Evolutionary conservation across 1,284 basidiomycete species (phyloP).

Genomic region (Melampsora occidentalis): DNA sequence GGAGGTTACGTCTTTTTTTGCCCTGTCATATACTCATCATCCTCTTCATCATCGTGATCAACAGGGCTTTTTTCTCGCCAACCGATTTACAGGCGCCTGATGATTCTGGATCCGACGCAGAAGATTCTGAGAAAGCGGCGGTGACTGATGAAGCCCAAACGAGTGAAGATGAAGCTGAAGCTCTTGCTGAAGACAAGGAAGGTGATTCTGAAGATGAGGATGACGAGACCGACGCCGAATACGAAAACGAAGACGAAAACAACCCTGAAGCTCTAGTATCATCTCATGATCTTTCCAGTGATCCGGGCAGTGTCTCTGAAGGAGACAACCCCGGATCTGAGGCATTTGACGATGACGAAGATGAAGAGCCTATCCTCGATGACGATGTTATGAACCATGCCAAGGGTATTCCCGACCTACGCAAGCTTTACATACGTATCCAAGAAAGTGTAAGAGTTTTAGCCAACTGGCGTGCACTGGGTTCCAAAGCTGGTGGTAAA

Average conservation of each 20-base stretch:
- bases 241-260: conserved; percentile 62
- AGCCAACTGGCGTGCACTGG: conserved; percentile 59
- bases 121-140: conserved; percentile 35
- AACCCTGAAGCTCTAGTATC: conserved; percentile 74
- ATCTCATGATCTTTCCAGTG: conserved; percentile 73
- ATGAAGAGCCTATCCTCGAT: conserved; percentile 38
- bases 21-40: neutral
- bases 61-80: conserved; percentile 45
- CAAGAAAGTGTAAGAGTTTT: conserved; percentile 79
- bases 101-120: conserved; percentile 29
- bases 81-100: conserved; percentile 50
- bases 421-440: conserved; percentile 61
- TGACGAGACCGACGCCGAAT: conserved; percentile 59
- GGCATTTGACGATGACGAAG: conserved; percentile 44
- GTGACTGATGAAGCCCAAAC: no score
- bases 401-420: conserved; percentile 38
- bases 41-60: neutral
- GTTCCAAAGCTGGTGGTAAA: conserved; percentile 26
- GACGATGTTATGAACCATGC: conserved; percentile 39
- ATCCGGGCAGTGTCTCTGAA: conserved; percentile 59
- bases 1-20: neutral
- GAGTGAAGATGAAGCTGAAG: conserved; percentile 45
- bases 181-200: conserved; percentile 45
- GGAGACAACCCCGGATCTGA: conserved; percentile 9
- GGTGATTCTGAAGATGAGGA: conserved; percentile 34